A percentile compares a stretch with the other conserved stretches of the same genome.
phyloP scores from a whole-genome alignment of 768 basidiomycete species.

The Favolaschia claudopus region DNA sequence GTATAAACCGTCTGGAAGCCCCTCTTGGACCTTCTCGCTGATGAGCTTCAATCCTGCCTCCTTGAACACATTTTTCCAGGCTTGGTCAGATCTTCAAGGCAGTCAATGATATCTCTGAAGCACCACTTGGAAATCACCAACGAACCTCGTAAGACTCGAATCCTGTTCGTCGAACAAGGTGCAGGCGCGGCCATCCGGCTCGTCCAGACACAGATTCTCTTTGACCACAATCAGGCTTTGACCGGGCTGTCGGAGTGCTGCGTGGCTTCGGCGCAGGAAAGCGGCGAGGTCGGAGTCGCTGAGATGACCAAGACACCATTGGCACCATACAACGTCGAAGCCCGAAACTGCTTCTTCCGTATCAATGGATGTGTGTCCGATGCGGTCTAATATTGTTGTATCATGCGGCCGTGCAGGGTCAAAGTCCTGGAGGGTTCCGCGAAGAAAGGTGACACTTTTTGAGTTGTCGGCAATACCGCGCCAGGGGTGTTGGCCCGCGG shows the following conservation, averaged over 20 bases:
- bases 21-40: constrained; percentile 79
- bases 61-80: constrained; percentile 81
- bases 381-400: constrained; percentile 63
- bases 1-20: constrained; percentile 83
- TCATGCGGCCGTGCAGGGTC: constrained; percentile 67
- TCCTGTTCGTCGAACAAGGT: constrained; percentile 84
- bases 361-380: constrained; percentile 63
- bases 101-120: constrained; percentile 6
- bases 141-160: constrained; percentile 87
- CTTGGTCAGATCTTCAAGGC: constrained; percentile 73
- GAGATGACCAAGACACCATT: constrained; percentile 96
- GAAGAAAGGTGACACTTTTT: constrained; percentile 82
- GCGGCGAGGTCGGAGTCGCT: constrained; percentile 75
- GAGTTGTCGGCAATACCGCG: constrained; percentile 66
- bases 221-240: constrained; percentile 84
- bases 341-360: constrained; percentile 61
- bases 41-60: constrained; percentile 77
- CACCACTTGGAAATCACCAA: background rate
- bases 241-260: constrained; percentile 59
- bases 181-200: constrained; percentile 52
- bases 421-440: constrained; percentile 81
- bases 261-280: constrained; percentile 73
- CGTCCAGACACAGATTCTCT: constrained; percentile 84
- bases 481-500: constrained; percentile 54
- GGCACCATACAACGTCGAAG: constrained; percentile 95